These are phyloP conservation scores for Hysterium pulicare DNA, from an alignment of 2,329 filamentous ascomycete genomes.

Conservation along the genomic window DNA sequence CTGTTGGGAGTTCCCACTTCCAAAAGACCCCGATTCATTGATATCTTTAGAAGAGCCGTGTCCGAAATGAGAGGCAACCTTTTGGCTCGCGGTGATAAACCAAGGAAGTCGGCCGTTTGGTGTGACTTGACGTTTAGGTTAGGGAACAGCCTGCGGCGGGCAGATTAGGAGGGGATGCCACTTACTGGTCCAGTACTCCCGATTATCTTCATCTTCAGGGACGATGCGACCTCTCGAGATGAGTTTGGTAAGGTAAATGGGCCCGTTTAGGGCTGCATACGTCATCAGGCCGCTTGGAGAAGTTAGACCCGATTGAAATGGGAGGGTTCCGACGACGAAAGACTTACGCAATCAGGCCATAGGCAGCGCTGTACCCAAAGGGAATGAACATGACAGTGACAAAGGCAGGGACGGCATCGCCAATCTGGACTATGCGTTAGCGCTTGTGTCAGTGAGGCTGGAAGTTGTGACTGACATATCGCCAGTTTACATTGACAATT, in stretches of 20 bases:
- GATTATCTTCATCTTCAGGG: constrained; percentile 70
- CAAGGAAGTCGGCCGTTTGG: constrained; percentile 31
- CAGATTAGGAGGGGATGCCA: constrained; percentile 4
- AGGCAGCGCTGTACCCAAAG: constrained; percentile 84
- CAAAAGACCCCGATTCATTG: constrained; percentile 20
- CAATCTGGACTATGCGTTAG: too few species aligned
- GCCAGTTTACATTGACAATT: constrained; percentile 82
- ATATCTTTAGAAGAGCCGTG: constrained; percentile 7
- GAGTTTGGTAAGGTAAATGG: constrained; percentile 66
- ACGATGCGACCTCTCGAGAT: constrained; percentile 65
- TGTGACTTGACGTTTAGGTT: constrained; percentile 28
- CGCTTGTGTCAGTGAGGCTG: too few species aligned
- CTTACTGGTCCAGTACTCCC: constrained; percentile 77
- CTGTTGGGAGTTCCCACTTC: constrained; percentile 22
- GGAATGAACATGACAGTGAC: constrained; percentile 81
- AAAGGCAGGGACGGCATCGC: constrained; percentile 81
- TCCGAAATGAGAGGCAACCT: constrained; percentile 20
- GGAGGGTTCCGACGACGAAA: not conserved
- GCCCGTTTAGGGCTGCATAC: constrained; percentile 71
- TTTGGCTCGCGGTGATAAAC: constrained; percentile 28
- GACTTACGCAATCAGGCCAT: constrained; percentile 67
- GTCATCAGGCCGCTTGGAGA: constrained; percentile 59
- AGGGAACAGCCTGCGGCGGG: constrained; percentile 13
- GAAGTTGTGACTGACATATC: too few species aligned
- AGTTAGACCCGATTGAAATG: not conserved